Evolutionary conservation across 2,329 filamentous ascomycete genomes (phyloP).

Genomic region (Cladosporium sphaerospermum): DNA sequence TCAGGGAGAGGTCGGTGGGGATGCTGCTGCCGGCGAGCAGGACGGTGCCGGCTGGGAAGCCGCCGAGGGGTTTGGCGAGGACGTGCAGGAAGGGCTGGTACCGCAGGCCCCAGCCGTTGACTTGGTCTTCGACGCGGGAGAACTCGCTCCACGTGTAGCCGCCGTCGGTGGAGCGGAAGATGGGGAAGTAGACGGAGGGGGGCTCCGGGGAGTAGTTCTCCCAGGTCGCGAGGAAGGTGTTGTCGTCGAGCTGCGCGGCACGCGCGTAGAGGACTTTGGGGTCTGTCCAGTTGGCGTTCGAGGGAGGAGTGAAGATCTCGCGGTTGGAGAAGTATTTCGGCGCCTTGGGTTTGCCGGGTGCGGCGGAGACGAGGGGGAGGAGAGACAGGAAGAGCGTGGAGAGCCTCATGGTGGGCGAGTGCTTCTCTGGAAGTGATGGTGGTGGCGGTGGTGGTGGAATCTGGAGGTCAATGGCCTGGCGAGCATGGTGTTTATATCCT

Average conservation of each 20-base stretch:
- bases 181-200: constrained; percentile 43
- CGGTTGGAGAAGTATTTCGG: constrained; percentile 1
- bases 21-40: constrained; percentile 54
- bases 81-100: constrained; percentile 63
- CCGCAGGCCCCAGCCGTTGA: constrained; percentile 56
- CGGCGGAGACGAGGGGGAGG: constrained; percentile 2
- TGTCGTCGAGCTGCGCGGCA: constrained; percentile 38
- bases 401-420: constrained; percentile 3
- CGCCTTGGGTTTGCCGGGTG: neutral
- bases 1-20: constrained; percentile 50
- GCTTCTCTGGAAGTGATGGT: neutral
- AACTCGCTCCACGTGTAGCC: constrained; percentile 76
- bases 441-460: neutral
- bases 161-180: constrained; percentile 83
- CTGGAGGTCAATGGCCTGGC: too few species aligned
- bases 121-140: constrained; percentile 55
- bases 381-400: neutral
- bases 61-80: constrained; percentile 50
- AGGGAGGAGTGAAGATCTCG: constrained; percentile 7
- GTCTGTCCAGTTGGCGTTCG: constrained; percentile 3
- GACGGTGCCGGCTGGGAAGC: constrained; percentile 55
- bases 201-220: constrained; percentile 46
- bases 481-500: too few species aligned
- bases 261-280: constrained; percentile 39
- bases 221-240: constrained; percentile 44